phyloP scores from a whole-genome alignment of 139 green algal species.

The Picochlorum sp. region DNA sequence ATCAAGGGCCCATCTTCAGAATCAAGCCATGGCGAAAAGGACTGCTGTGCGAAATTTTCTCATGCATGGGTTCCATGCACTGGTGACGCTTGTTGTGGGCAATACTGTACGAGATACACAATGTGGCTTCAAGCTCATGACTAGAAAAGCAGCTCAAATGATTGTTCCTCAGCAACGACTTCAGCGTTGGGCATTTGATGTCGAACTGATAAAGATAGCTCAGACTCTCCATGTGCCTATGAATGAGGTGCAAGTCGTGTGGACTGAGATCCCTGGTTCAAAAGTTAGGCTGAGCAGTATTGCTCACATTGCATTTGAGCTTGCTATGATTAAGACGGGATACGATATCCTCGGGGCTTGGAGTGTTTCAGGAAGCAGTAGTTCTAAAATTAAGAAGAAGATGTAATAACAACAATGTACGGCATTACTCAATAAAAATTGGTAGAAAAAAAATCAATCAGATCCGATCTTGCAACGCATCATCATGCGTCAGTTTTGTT shows the following conservation, averaged over 20 bases:
- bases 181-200: conserved; percentile 96
- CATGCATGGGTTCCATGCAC: conserved; percentile 82
- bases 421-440: background rate
- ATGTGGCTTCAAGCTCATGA: conserved; percentile 97
- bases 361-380: conserved; percentile 6
- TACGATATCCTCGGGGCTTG: conserved; percentile 31
- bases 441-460: background rate
- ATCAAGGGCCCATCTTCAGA: conserved; percentile 52
- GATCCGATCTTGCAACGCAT: background rate
- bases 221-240: conserved; percentile 55
- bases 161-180: conserved; percentile 85
- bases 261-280: conserved; percentile 93
- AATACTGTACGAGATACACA: conserved; percentile 73
- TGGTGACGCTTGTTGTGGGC: conserved; percentile 74
- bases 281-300: conserved; percentile 84
- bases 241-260: conserved; percentile 64
- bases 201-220: conserved; percentile 87
- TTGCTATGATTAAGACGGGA: conserved; percentile 49
- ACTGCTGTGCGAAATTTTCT: conserved; percentile 69
- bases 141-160: conserved; percentile 51
- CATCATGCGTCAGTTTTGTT: background rate
- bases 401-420: too few species aligned
- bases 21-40: conserved; percentile 49
- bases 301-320: conserved; percentile 85
- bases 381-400: background rate